Evolutionary conservation across 306 rosid genomes (phyloP), one percentile per base, ranked within the genome.

Genomic region (Datisca glomerata): DNA sequence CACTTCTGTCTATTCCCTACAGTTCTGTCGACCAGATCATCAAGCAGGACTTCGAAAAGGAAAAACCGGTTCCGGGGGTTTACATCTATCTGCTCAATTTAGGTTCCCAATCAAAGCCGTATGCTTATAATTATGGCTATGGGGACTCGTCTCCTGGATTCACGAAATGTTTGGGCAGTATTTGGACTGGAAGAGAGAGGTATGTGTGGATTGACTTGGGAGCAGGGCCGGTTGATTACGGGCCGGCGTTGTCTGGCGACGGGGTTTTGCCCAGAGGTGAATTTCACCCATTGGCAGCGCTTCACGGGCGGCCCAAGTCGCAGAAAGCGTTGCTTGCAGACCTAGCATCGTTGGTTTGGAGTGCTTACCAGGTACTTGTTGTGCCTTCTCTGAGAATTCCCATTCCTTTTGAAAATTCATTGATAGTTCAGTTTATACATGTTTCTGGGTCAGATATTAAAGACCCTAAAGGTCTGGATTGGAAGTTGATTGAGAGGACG

Each of bases 141-240:
- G 69, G 80, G 2, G 76, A 80, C 3, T 80, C 95, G 6, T 89
- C 98, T 12, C 66, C 96, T 3, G 93, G 66, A 2, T 56, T 49
- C 20, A 70, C 94, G 14, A 78, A 60, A 24, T 91, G 98, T 41
- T 49, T 74, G 43, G 98, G 96, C 33, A 80, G 72, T 6, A 24
- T 84, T 18, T 84, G 93, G 94, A 75, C 80, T 21, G 84, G 84
- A 20, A 50, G 33, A 7, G 63, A 78, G 5, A 69, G 96, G 8
- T 91, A 72, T 28, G 45, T 78, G 38, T 91, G 98, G 98, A 65
- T 91, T 48, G 98, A 91, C 40, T 60, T 91, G 49, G 81, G 86
- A 6, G 96, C 98, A 3, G 98, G 96, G 0, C 92, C 94, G 0
- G 86, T 91, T 3, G 94, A 85, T 25, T 91, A 91, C 16, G 98